Evolutionary conservation across 371 early-diverging fungal species (phyloP), one percentile per base, ranked within the genome.

Genomic region (Actinomucor elegans): DNA sequence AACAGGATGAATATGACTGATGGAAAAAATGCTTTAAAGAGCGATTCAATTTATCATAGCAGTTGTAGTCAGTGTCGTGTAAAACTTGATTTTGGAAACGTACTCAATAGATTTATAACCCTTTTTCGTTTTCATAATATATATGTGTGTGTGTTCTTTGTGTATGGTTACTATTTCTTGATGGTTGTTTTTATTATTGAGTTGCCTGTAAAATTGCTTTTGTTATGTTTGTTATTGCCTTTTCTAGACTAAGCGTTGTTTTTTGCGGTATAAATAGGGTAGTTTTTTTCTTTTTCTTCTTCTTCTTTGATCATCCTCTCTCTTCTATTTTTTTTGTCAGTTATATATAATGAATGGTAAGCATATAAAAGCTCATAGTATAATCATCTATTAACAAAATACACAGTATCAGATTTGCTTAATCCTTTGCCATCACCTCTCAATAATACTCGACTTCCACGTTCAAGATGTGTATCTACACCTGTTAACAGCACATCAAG

Each of bases 381-480:
- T n/a, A 32, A 24, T 12, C 42, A 33, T 15, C 12, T 15, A 27
- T 42, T 23, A 36, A 14, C 24, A 28, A n/a, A 5, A 17, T 38
- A 8, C 43, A 6, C 47, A 61, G 61, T 61, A 15, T 54, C 61
- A 20, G 61, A 55, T 44, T 51, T 61, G 10, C 44, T 61, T 23
- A 61, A 61, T 34, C 61, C 61, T 40, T 38, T 50, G 37, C 36
- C 57, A 42, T 10, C 20, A 32, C 32, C 24, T 4, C 18, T 5
- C 20, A 50, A 9, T 15, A 26, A 41, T 33, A 40, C 33, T 31
- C 17, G 12, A 42, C 27, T n/a, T 31, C 33, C 20, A 4, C 57
- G 51, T 14, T 33, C 57, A 26, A 62, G 53, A 62, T 57, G 44
- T 57, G 28, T 48, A 17, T 61, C 61, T 4, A 55, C 41, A 10